Evolutionary conservation across 768 basidiomycete genomes (phyloP).

Genomic region (Trametes cinnabarina): DNA sequence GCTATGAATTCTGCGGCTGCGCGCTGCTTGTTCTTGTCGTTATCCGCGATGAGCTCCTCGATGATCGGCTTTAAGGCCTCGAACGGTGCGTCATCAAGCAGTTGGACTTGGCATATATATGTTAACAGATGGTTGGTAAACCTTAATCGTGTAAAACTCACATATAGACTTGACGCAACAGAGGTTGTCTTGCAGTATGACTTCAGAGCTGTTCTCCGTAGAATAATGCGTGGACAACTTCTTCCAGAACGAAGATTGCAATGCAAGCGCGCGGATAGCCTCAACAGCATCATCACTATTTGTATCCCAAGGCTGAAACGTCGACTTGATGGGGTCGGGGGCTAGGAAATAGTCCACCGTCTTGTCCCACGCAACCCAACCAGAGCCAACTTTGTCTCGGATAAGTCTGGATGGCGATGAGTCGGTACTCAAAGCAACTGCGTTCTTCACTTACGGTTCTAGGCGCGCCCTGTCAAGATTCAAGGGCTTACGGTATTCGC

Average conservation of each 20-base stretch:
- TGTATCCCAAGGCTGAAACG: conserved; percentile 60
- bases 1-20: conserved; percentile 84
- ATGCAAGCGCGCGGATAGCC: conserved; percentile 47
- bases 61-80: conserved; percentile 58
- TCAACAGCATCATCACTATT: conserved; percentile 49
- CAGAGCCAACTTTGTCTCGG: conserved; percentile 56
- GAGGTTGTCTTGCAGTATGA: conserved; percentile 65
- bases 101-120: conserved; percentile 52
- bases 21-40: conserved; percentile 84
- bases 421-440: neutral
- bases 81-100: conserved; percentile 74
- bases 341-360: conserved; percentile 44
- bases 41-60: conserved; percentile 60
- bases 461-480: conserved; percentile 33
- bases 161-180: conserved; percentile 76
- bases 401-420: conserved; percentile 40
- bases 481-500: conserved; percentile 52
- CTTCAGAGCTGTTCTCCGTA: conserved; percentile 72
- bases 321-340: conserved; percentile 48
- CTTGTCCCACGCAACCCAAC: conserved; percentile 66
- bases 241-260: conserved; percentile 61
- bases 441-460: conserved; percentile 43
- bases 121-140: neutral
- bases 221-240: conserved; percentile 65
- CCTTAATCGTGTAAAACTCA: conserved; percentile 31